These are phyloP conservation scores for Tuber aestivum DNA, from an alignment of 495 filamentous ascomycete species.

Conservation along the genomic window DNA sequence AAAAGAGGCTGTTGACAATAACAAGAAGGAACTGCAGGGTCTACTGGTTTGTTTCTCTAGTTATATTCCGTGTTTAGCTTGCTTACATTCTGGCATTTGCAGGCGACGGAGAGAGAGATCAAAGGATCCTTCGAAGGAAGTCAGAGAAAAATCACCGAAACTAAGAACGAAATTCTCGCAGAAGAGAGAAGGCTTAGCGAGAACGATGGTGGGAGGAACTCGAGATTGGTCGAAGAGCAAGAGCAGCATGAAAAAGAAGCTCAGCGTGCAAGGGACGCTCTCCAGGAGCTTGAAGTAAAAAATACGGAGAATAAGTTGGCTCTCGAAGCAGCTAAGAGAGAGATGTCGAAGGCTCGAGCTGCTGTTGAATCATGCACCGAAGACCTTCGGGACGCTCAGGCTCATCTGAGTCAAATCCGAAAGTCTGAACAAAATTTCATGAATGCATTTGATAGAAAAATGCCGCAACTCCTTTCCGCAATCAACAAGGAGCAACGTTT, in stretches of 20 bases:
- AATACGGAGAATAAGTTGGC: slow-evolving; percentile 36
- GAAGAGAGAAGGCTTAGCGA: slow-evolving; percentile 53
- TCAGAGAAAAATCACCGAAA: slow-evolving; percentile 46
- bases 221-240: slow-evolving; percentile 49
- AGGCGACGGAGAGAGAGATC: slow-evolving; percentile 54
- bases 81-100: slow-evolving; percentile 19
- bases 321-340: slow-evolving; percentile 39
- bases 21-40: slow-evolving; percentile 47
- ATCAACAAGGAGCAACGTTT: slow-evolving; percentile 66
- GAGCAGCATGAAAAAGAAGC: slow-evolving; percentile 44
- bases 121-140: slow-evolving; percentile 47
- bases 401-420: slow-evolving; percentile 48
- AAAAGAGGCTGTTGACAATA: slow-evolving; percentile 45
- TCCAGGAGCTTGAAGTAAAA: slow-evolving; percentile 38
- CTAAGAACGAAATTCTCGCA: slow-evolving; percentile 43
- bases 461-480: slow-evolving; percentile 58
- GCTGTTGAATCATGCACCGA: slow-evolving; percentile 47
- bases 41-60: slow-evolving; percentile 46
- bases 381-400: slow-evolving; percentile 34
- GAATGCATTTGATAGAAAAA: slow-evolving; percentile 56
- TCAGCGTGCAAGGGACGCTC: slow-evolving; percentile 40
- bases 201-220: slow-evolving; percentile 52
- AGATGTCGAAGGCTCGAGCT: slow-evolving; percentile 41
- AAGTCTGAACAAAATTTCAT: slow-evolving; percentile 50
- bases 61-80: slow-evolving; percentile 8